phyloP scores from a whole-genome alignment of 2,329 filamentous ascomycete genomes.

The Biscogniauxia mediterranea region DNA sequence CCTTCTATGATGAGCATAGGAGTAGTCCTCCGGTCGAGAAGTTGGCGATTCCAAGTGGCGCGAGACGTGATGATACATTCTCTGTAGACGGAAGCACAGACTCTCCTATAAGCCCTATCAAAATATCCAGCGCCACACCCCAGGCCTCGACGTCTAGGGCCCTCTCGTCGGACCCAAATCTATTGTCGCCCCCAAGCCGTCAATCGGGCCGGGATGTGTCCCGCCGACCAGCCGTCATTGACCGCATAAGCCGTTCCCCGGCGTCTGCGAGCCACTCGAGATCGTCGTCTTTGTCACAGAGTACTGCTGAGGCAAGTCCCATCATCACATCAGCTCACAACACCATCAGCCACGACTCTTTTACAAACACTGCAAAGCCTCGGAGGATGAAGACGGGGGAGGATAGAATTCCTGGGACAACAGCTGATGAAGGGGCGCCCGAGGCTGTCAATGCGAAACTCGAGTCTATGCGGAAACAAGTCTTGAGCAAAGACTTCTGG shows the following conservation, averaged over 20 bases:
- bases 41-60: slow-evolving; percentile 25
- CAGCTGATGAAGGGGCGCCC: slow-evolving; percentile 53
- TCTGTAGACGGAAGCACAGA: slow-evolving; percentile 47
- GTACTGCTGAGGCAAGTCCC: slow-evolving; percentile 55
- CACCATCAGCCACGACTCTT: slow-evolving; percentile 56
- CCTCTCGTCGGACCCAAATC: slow-evolving; percentile 33
- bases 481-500: slow-evolving; percentile 95
- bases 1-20: slow-evolving; percentile 38
- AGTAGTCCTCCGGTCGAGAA: slow-evolving; percentile 32
- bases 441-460: slow-evolving; percentile 60
- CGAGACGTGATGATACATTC: slow-evolving; percentile 43
- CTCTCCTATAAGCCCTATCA: slow-evolving; percentile 43
- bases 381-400: slow-evolving; percentile 46
- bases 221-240: slow-evolving; percentile 51
- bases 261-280: slow-evolving; percentile 48
- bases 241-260: slow-evolving; percentile 51
- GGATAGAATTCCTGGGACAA: slow-evolving; percentile 55
- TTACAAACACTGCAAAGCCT: slow-evolving; percentile 45
- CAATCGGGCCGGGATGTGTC: slow-evolving; percentile 35
- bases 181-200: slow-evolving; percentile 27
- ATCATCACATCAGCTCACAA: slow-evolving; percentile 59
- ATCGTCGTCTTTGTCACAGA: slow-evolving; percentile 58
- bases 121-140: slow-evolving; percentile 24
- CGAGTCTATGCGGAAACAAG: slow-evolving; percentile 76
- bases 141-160: slow-evolving; percentile 28